Evolutionary conservation across 1,139 yeast genomes (phyloP).

Genomic region (Lodderomyces beijingensis): DNA sequence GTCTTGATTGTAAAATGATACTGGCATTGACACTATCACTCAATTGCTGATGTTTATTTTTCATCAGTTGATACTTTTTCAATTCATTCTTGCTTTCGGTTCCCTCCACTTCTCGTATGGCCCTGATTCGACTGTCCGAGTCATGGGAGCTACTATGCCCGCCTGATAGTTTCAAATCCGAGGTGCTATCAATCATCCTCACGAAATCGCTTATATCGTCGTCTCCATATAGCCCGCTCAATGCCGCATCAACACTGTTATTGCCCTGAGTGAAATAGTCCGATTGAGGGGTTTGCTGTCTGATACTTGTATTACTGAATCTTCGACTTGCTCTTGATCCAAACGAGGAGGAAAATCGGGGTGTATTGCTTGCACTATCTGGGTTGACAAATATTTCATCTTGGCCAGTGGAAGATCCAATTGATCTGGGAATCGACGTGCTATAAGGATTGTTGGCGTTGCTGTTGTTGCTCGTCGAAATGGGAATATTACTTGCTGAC

Average conservation of each 20-base stretch:
- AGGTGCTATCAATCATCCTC: constrained; percentile 68
- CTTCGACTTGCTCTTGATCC: constrained; percentile 50
- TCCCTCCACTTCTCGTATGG: constrained; percentile 1
- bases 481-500: constrained; percentile 29
- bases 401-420: constrained; percentile 41
- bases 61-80: constrained; percentile 34
- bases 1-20: constrained; percentile 27
- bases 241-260: constrained; percentile 27
- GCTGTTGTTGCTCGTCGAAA: constrained; percentile 12
- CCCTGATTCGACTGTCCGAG: constrained; percentile 1
- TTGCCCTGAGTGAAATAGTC: constrained; percentile 12
- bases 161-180: constrained; percentile 39
- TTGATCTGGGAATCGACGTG: constrained; percentile 34
- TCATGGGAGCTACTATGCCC: constrained; percentile 5
- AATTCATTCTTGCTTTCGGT: constrained; percentile 11
- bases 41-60: constrained; percentile 41
- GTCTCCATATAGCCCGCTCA: constrained; percentile 46
- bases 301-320: constrained; percentile 34
- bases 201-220: constrained; percentile 82
- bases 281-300: constrained; percentile 27
- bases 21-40: constrained; percentile 52
- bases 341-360: constrained; percentile 50
- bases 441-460: constrained; percentile 8
- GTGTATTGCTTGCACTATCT: constrained; percentile 19
- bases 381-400: constrained; percentile 20